A percentile compares a stretch with the other conserved stretches of the same genome.
Conservation (phyloP, 805 yeast species). For the Debaryomyces prosopidis region DNA sequence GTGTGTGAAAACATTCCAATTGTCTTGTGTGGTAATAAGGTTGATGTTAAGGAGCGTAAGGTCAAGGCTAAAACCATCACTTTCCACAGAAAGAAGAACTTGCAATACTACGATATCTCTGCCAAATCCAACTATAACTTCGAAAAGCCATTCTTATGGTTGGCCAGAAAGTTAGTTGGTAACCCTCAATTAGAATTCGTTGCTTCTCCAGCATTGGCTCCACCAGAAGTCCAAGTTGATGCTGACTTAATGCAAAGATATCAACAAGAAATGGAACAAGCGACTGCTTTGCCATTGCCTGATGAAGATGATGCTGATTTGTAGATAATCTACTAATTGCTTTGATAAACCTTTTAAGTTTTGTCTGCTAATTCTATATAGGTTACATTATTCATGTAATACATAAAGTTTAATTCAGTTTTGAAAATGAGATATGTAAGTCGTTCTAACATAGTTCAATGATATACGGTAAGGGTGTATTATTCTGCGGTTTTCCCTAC, state of each 20-base stretch:
- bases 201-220: slow-evolving; percentile 98
- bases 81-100: slow-evolving; percentile 99
- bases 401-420: too few species aligned
- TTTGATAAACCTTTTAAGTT: background rate
- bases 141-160: slow-evolving; percentile 99
- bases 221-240: slow-evolving; percentile 98
- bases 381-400: too few species aligned
- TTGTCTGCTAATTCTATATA: too few species aligned
- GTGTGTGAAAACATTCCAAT: slow-evolving; percentile 99
- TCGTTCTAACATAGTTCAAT: too few species aligned
- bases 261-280: slow-evolving; percentile 99
- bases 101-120: slow-evolving; percentile 98
- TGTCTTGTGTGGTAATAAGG: slow-evolving; percentile 99
- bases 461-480: too few species aligned
- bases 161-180: slow-evolving; percentile 98
- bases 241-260: slow-evolving; percentile 95
- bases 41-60: slow-evolving; percentile 99
- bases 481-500: too few species aligned
- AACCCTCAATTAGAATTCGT: slow-evolving; percentile 98
- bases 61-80: slow-evolving; percentile 99
- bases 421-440: too few species aligned
- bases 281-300: slow-evolving; percentile 98
- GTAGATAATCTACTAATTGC: slow-evolving; percentile 40
- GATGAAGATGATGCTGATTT: slow-evolving; percentile 99
- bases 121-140: slow-evolving; percentile 99